phyloP scores from a whole-genome alignment of 306 rosid genomes.

The Trifolium repens region DNA sequence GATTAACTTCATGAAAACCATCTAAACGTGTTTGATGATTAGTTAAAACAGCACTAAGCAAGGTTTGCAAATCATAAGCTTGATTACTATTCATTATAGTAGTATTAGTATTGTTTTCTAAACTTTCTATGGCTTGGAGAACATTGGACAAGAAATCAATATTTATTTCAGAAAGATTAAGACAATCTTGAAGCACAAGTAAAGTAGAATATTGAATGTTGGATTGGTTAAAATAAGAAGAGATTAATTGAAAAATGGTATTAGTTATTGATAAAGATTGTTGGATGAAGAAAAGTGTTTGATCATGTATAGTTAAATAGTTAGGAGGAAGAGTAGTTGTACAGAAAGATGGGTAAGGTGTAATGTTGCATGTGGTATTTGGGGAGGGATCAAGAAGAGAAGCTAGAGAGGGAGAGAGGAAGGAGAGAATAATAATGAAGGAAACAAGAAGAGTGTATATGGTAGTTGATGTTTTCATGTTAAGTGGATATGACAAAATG shows the following conservation, averaged over 20 bases:
- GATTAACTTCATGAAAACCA: slow-evolving; percentile 47
- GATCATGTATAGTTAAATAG: slow-evolving; percentile 22
- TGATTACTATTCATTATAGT: not conserved
- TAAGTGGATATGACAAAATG: slow-evolving; percentile 37
- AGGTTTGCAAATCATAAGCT: slow-evolving; percentile 30
- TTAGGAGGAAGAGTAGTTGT: slow-evolving; percentile 36
- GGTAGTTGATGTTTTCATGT: slow-evolving; percentile 13
- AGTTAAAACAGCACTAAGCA: slow-evolving; percentile 46
- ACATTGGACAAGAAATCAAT: slow-evolving; percentile 42
- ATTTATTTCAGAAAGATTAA: slow-evolving; percentile 32
- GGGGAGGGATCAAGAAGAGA: slow-evolving; percentile 12
- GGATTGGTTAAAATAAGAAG: slow-evolving; percentile 36
- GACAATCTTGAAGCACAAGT: slow-evolving; percentile 47
- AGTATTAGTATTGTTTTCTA: not conserved
- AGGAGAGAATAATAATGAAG: not conserved
- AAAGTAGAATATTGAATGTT: slow-evolving; percentile 32
- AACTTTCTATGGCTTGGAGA: slow-evolving; percentile 26
- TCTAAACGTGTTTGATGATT: slow-evolving; percentile 49
- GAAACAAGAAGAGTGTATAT: slow-evolving; percentile 34
- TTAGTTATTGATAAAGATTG: slow-evolving; percentile 47
- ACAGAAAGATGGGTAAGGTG: slow-evolving; percentile 52
- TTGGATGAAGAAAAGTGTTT: slow-evolving; percentile 39
- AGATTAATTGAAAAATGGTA: slow-evolving; percentile 7
- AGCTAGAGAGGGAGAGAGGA: slow-evolving; percentile 36
- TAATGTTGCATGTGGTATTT: slow-evolving; percentile 38